Percentiles rank a stretch among this genome's conserved stretches.
Conservation (phyloP, 192 early-diverging fungal genomes). For the Phycomyces blakesleeanus region DNA sequence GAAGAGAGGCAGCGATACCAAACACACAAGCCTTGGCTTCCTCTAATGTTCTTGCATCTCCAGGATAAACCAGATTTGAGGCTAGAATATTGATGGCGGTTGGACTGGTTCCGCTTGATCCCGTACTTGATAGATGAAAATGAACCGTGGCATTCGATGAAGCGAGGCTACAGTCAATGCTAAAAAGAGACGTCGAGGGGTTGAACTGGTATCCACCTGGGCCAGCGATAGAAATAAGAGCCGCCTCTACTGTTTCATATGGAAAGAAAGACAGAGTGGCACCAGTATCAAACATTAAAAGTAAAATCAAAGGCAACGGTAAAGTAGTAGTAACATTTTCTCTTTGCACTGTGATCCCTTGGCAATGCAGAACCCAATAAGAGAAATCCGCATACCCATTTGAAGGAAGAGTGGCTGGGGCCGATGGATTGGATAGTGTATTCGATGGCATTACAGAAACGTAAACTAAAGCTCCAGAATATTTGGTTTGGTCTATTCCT, state of each 20-base stretch:
- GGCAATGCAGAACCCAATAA: constrained; percentile 22
- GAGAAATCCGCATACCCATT: background rate
- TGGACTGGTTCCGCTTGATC: background rate
- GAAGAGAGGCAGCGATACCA: constrained; percentile 13
- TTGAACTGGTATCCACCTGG: constrained; percentile 3
- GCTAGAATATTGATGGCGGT: background rate
- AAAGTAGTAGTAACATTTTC: background rate
- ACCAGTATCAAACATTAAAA: constrained; percentile 12
- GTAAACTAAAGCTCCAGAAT: constrained; percentile 40
- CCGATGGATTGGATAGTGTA: background rate
- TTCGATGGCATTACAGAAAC: constrained; percentile 16
- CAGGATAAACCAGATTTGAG: constrained; percentile 1
- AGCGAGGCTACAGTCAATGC: constrained; percentile 6
- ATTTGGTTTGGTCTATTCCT: constrained; percentile 40
- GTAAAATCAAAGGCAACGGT: background rate
- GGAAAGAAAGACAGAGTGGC: constrained; percentile 8
- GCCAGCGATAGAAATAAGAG: constrained; percentile 3
- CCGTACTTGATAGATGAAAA: constrained; percentile 5
- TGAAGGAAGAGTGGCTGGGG: background rate
- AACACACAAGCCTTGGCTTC: constrained; percentile 5
- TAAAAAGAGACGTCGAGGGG: background rate
- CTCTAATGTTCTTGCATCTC: background rate
- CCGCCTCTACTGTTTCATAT: background rate
- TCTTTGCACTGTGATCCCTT: constrained; percentile 9
- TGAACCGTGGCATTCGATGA: constrained; percentile 9